These are phyloP conservation scores for Leptographium flavum DNA, from an alignment of 2,329 filamentous ascomycete species.

Conservation along the genomic window DNA sequence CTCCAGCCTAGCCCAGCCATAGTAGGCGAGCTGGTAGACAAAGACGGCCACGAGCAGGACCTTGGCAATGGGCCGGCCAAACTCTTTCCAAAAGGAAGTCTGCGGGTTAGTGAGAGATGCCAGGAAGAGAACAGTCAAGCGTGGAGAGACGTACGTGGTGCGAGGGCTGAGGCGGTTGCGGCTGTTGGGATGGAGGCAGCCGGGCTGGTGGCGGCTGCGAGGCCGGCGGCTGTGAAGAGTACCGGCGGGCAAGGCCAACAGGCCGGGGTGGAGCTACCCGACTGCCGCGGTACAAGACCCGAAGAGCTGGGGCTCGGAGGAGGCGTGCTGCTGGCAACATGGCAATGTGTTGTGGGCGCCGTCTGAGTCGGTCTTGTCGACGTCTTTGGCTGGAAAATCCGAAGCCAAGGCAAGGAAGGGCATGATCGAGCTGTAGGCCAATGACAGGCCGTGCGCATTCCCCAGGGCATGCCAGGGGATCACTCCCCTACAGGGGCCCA, in stretches of 20 bases:
- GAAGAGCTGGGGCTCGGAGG: neutral
- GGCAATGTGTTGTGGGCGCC: neutral
- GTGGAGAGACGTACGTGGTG: neutral
- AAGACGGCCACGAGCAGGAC: conserved; percentile 61
- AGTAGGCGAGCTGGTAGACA: conserved; percentile 67
- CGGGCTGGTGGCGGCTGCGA: no score
- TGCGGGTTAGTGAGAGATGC: neutral
- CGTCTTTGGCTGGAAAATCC: no score
- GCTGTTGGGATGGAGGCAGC: neutral
- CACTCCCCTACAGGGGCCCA: neutral
- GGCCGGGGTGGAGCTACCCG: no score
- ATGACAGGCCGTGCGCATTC: conserved; percentile 5
- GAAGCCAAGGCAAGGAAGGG: no score
- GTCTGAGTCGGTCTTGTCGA: neutral
- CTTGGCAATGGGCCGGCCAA: conserved; percentile 59
- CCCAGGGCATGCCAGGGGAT: neutral
- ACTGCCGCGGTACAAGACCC: neutral
- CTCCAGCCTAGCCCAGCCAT: conserved; percentile 60
- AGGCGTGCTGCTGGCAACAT: neutral
- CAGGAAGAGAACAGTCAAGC: neutral
- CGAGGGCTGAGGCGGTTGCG: neutral
- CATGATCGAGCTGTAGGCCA: no score
- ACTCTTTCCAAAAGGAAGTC: conserved; percentile 54
- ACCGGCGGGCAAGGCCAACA: no score
- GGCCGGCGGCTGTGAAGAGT: no score